Conservation (phyloP, 2,329 filamentous ascomycete species). For the Alternaria viburni region DNA sequence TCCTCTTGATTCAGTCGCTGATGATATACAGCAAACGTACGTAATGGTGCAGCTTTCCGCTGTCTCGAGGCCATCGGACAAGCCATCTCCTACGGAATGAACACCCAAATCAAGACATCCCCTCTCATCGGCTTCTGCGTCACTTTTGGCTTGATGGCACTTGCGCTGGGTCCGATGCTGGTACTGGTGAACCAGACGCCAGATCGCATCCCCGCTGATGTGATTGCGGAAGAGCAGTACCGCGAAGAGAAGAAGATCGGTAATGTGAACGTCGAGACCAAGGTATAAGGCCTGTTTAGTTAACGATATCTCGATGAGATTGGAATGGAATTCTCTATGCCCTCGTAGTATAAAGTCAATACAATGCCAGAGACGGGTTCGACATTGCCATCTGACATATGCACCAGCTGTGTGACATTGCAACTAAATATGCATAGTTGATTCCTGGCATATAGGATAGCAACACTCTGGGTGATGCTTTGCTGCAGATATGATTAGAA, state of each 20-base stretch:
- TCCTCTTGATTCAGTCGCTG: not conserved
- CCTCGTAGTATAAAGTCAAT: not conserved
- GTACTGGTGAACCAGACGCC: conserved; percentile 40
- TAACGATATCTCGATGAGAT: not conserved
- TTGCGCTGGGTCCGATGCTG: conserved; percentile 41
- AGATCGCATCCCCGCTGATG: conserved; percentile 42
- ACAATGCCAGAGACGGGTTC: not conserved
- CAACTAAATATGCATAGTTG: not conserved
- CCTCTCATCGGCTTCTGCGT: conserved; percentile 40
- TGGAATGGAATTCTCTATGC: not conserved
- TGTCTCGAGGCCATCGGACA: conserved; percentile 38
- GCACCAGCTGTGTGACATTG: not conserved
- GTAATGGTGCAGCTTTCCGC: conserved; percentile 35
- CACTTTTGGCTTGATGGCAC: conserved; percentile 41
- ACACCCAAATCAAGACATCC: conserved; percentile 36
- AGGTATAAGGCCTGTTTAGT: conserved; percentile 6
- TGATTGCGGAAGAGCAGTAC: conserved; percentile 33
- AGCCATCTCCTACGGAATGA: conserved; percentile 40
- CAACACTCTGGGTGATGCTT: not conserved
- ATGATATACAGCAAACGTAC: conserved; percentile 25
- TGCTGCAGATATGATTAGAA: not conserved
- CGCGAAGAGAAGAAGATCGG: conserved; percentile 23
- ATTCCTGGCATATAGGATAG: not conserved
- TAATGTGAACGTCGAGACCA: conserved; percentile 16
- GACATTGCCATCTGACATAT: not conserved